Conservation (phyloP, 208 protist species). For the Acanthamoeba royreba region DNA sequence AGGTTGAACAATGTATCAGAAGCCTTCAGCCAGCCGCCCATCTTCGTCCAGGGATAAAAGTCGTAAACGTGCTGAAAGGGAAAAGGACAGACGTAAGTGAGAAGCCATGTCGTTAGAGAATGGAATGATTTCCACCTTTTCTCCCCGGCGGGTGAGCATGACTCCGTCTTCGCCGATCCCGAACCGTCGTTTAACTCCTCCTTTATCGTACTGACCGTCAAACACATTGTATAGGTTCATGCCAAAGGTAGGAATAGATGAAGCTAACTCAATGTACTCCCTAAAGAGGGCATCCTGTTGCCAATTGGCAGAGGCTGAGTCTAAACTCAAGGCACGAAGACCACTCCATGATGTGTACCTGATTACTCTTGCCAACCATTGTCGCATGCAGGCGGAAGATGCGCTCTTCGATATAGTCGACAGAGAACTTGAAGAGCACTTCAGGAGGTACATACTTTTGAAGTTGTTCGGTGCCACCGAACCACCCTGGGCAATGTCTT, state of each 20-base stretch:
- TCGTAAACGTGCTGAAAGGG: not conserved
- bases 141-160: not conserved
- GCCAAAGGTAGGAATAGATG: not conserved
- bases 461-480: not conserved
- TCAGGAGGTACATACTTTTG: not conserved
- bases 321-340: not conserved
- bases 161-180: constrained; percentile 21
- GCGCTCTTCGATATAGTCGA: not conserved
- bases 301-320: not conserved
- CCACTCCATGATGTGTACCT: not conserved
- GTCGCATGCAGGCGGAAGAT: constrained; percentile 10
- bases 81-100: not conserved
- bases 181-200: not conserved
- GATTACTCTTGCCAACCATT: not conserved
- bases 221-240: constrained; percentile 11
- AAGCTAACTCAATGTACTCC: not conserved
- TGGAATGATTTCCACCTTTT: not conserved
- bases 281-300: not conserved
- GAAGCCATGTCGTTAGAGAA: not conserved
- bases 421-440: not conserved
- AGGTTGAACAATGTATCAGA: not conserved
- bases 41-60: not conserved
- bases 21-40: not conserved
- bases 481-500: not conserved
- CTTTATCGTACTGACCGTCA: not conserved